Evolutionary conservation across 805 yeast species (phyloP), one percentile per base, ranked within the genome.

Genomic region (Saccharomycopsis sp.): DNA sequence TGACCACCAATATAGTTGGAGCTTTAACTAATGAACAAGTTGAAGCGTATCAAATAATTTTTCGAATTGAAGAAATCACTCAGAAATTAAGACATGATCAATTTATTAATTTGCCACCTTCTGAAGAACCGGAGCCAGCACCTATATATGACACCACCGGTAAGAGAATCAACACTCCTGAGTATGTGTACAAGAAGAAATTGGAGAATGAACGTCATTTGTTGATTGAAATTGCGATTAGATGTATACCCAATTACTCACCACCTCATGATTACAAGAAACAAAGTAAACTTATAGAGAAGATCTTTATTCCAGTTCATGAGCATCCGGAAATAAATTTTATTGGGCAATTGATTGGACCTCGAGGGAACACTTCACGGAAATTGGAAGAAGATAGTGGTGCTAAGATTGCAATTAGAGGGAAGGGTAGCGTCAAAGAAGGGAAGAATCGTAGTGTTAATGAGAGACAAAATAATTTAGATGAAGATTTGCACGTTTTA

Each of bases 401-500:
- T 1, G 96, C 97, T 14, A 77, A 74, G 53, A 82, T 93, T 48
- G 94, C 89, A 2, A 85, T 93, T 40, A 71, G 99, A 54, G 99
- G 99, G 22, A 80, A 84, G 54, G 99, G 99, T 0, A 89, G 97
- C 1, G 95, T 88, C 16, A 90, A 90, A 58, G 95, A 86, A 57
- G 97, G 97, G 26, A 83, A 79, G 59, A 74, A 75, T 46, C 64
- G 75, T 1, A 57, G 68, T 9, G 59, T 70, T 13, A 68, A 73
- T 4, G 67, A 71, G 34, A 70, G 67, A 13, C 74, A 74, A 26
- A 70, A 73, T 49, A 73, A 77, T 48, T 65, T 80, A 53, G 79
- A 81, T 37, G 98, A 94, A 48, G 95, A 87, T 34, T 63, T 94
- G 44, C 98, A 93, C 62, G 89, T 95, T 56, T 63, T 89, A 32